Conservation (phyloP, 106 monocot species). For the Dioscorea zingiberensis region DNA sequence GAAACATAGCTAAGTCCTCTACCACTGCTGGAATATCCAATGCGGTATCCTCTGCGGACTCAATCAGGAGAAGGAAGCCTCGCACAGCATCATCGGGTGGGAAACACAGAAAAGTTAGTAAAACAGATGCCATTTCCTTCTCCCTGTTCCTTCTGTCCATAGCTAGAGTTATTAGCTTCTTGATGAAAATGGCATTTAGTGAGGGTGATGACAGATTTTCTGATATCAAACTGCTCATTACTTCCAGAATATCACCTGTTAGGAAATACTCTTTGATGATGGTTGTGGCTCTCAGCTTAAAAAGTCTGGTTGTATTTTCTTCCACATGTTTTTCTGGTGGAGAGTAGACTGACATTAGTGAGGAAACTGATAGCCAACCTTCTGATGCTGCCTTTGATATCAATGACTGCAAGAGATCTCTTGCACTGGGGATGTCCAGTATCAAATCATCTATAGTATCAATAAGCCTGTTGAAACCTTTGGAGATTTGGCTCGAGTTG, state of each 20-base stretch:
- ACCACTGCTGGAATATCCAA: conserved; percentile 49
- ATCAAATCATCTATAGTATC: conserved; percentile 58
- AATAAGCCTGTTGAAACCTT: conserved; percentile 69
- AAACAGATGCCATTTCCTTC: conserved; percentile 71
- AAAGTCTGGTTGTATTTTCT: conserved; percentile 25
- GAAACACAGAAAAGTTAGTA: conserved; percentile 47
- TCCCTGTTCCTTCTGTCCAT: conserved; percentile 77
- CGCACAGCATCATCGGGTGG: conserved; percentile 40
- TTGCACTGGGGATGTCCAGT: conserved; percentile 66
- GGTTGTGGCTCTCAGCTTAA: conserved; percentile 26
- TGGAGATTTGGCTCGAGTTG: conserved; percentile 61
- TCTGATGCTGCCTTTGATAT: conserved; percentile 65
- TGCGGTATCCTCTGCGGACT: conserved; percentile 55
- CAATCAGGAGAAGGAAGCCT: conserved; percentile 50
- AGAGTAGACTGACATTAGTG: conserved; percentile 22
- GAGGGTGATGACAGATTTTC: conserved; percentile 16
- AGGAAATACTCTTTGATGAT: conserved; percentile 73
- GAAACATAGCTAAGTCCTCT: conserved; percentile 59
- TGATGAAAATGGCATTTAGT: conserved; percentile 54
- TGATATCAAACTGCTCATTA: conserved; percentile 29
- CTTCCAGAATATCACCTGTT: conserved; percentile 59
- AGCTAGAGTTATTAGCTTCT: conserved; percentile 56
- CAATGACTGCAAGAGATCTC: conserved; percentile 30
- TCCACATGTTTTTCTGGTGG: conserved; percentile 21
- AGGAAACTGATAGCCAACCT: conserved; percentile 73